These are phyloP conservation scores for Penicillium sp. DNA, from an alignment of 2,329 filamentous ascomycete genomes.

Conservation along the genomic window DNA sequence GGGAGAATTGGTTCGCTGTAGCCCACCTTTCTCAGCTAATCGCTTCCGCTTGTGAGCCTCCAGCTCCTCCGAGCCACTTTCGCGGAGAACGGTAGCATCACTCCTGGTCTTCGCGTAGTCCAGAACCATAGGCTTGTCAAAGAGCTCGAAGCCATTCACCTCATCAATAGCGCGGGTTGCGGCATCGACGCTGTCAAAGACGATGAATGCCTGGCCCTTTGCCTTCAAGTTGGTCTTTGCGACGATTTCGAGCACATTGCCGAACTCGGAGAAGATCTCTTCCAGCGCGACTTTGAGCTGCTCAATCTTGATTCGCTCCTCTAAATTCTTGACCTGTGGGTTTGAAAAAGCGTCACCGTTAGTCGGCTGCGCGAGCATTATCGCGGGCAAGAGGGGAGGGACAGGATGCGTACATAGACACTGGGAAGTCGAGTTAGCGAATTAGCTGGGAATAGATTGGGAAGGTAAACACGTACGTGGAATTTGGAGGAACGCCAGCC, in stretches of 20 bases:
- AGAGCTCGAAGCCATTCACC: slow-evolving; percentile 87
- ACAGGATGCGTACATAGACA: slow-evolving; percentile 39
- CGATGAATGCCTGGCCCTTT: slow-evolving; percentile 93
- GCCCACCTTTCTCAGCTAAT: slow-evolving; percentile 80
- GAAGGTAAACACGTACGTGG: slow-evolving; percentile 34
- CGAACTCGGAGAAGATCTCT: slow-evolving; percentile 85
- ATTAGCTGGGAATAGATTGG: slow-evolving; percentile 2
- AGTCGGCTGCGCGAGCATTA: slow-evolving; percentile 12
- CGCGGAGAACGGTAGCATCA: slow-evolving; percentile 77
- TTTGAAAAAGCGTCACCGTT: slow-evolving; percentile 3
- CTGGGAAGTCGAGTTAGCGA: slow-evolving; percentile 25
- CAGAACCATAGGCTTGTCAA: slow-evolving; percentile 84
- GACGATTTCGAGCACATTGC: slow-evolving; percentile 77
- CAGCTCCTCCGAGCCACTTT: slow-evolving; percentile 74
- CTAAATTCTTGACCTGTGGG: slow-evolving; percentile 70
- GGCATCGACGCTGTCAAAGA: slow-evolving; percentile 79
- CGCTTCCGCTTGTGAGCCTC: slow-evolving; percentile 82
- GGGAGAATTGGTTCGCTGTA: neutral
- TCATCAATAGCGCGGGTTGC: slow-evolving; percentile 81
- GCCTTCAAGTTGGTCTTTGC: slow-evolving; percentile 87
- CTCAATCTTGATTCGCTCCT: slow-evolving; percentile 85
- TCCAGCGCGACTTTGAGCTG: slow-evolving; percentile 69
- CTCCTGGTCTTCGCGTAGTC: slow-evolving; percentile 79
- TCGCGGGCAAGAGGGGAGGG: slow-evolving; percentile 11
- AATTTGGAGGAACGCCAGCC: slow-evolving; percentile 35